A percentile compares a stretch with the other conserved stretches of the same genome.
Conservation (phyloP, 495 filamentous ascomycete genomes). For the Aspergillus incahuasiensis region DNA sequence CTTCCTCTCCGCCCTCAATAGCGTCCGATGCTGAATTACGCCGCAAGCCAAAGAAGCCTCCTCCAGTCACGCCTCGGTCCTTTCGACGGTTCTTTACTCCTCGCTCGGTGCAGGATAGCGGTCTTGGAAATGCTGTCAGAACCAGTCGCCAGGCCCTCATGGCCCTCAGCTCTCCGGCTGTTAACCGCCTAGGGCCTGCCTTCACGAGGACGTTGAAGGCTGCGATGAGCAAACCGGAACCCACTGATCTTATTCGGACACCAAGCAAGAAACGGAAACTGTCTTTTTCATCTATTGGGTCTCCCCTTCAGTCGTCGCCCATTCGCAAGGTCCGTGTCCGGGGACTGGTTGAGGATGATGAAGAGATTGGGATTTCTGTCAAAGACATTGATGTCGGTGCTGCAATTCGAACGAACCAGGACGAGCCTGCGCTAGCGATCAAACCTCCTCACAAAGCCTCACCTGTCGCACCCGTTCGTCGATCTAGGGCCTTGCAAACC, state of each 20-base stretch:
- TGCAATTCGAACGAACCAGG: constrained; percentile 14
- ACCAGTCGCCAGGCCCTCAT: constrained; percentile 60
- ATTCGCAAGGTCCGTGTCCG: constrained; percentile 38
- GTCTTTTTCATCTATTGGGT: constrained; percentile 44
- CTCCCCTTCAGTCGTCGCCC: constrained; percentile 54
- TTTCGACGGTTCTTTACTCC: constrained; percentile 86
- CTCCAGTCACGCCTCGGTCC: constrained; percentile 64
- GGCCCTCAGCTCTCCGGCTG: constrained; percentile 61
- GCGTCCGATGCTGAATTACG: constrained; percentile 38
- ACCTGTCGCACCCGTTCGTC: constrained; percentile 39
- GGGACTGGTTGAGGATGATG: constrained; percentile 30
- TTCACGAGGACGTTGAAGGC: constrained; percentile 41
- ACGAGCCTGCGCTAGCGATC: constrained; percentile 10
- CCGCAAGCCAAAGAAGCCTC: constrained; percentile 44
- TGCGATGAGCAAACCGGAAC: constrained; percentile 25
- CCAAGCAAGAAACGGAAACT: constrained; percentile 43
- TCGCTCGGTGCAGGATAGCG: constrained; percentile 40
- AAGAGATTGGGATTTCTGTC: constrained; percentile 27
- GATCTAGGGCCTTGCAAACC: constrained; percentile 40
- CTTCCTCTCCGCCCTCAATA: constrained; percentile 46
- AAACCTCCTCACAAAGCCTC: constrained; percentile 26
- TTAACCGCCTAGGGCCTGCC: constrained; percentile 53
- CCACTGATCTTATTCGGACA: constrained; percentile 30
- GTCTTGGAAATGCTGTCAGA: constrained; percentile 41
- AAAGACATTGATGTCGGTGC: constrained; percentile 28